Evolutionary conservation across 2,329 filamentous ascomycete genomes (phyloP).

Genomic region (Phyllosticta capitalensis): DNA sequence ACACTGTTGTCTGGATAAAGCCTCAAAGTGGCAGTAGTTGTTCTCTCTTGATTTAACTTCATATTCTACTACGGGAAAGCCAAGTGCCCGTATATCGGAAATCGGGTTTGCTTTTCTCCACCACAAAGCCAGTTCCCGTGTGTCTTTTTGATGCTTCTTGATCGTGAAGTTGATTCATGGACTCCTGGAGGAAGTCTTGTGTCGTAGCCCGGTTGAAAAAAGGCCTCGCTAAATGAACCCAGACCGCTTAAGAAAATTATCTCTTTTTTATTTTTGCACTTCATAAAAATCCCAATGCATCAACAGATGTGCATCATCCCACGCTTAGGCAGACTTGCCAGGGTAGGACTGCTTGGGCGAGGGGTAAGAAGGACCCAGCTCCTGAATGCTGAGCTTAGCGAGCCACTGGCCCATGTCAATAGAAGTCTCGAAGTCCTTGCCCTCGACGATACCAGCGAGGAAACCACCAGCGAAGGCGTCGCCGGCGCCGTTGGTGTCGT

Average conservation of each 20-base stretch:
- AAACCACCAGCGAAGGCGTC: conserved; percentile 96
- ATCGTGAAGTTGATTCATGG: background rate
- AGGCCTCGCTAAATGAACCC: background rate
- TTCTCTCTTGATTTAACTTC: no score
- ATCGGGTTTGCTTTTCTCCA: background rate
- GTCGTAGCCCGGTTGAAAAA: background rate
- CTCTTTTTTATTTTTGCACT: background rate
- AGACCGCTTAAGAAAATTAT: background rate
- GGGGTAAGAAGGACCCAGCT: conserved; percentile 61
- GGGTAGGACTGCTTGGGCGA: conserved; percentile 33
- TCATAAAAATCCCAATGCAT: background rate
- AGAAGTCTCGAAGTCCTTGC: conserved; percentile 65
- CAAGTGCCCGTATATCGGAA: no score
- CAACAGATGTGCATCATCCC: background rate
- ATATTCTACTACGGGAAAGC: no score
- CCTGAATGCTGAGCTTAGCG: conserved; percentile 84
- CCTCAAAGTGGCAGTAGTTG: no score
- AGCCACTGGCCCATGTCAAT: conserved; percentile 97
- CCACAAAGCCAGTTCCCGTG: background rate
- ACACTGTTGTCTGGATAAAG: no score
- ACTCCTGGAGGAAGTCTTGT: background rate
- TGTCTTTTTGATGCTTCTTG: background rate
- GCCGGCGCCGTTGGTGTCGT: conserved; percentile 93
- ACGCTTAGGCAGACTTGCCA: conserved; percentile 7
- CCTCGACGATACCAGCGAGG: conserved; percentile 77